Base-by-base conservation (phyloP, 352 stramenopile species). In the Nothophytophthora sp. region DNA sequence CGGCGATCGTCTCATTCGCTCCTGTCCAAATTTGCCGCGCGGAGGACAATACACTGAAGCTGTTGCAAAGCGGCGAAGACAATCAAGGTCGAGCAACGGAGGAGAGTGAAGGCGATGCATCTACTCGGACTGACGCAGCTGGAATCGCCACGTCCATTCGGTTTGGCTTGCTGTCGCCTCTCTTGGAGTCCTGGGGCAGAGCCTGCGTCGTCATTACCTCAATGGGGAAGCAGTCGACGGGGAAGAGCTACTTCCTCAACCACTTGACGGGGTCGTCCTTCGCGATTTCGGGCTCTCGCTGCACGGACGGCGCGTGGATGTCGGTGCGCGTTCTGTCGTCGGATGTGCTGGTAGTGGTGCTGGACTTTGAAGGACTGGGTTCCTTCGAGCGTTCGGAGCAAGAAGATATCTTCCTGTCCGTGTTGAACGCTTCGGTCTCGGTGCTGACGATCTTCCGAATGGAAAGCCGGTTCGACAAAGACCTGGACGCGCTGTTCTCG, bases 211-310 rank as follows among this genome's bases (percentile, higher is more conserved):
- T 73, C 2, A 53, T 70, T 10, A 74, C 60, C 0, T 77, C 67
- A 0, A 74, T 77, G 67, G 63, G 67, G 7, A 77, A 77, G 16
- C 81, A 92, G 33, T 92, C 78, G 1, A 92, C 76, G 0, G 78
- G 81, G 6, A 90, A 90, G 37, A 89, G 73, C 37, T 92, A 92
- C 44, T 85, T 89, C 11, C 42, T 90, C 2, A 92, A 90, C 39
- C 78, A 90, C 32, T 44, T 91, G 15, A 66, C 77, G 1, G 77
- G 81, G 1, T 79, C 70, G 4, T 86, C 77, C 9, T 91, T 88
- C 60, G 75, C 78, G 8, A 89, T 77, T 52, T 57, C 63, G 20
- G 60, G 60, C 4, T 53, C 63, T 0, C 54, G 63, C 6, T 73
- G 67, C 32, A 76, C 67, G 0, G 63, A 76, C 28, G 67, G 59